Evolutionary conservation across 2,329 filamentous ascomycete species (phyloP).

Genomic region (Fusarium paranaense): DNA sequence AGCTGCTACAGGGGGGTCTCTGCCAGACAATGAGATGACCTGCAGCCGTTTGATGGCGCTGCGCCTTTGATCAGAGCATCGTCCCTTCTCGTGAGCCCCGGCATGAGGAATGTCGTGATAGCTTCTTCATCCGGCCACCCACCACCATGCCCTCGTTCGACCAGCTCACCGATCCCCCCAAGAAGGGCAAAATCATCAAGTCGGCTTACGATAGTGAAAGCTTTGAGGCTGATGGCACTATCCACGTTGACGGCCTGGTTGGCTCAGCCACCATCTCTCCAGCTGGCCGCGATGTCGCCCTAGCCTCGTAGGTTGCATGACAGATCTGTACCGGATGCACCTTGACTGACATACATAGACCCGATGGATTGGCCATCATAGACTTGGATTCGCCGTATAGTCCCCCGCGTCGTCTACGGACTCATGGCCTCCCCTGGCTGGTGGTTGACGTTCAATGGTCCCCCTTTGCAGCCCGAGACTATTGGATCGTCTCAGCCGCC

Average conservation of each 20-base stretch:
- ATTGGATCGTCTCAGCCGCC: constrained; percentile 94
- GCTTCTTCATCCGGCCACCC: constrained; percentile 37
- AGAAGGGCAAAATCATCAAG: constrained; percentile 70
- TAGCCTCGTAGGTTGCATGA: constrained; percentile 74
- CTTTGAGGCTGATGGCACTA: constrained; percentile 86
- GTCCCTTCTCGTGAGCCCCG: constrained; percentile 17
- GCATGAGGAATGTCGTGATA: constrained; percentile 42
- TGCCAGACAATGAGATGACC: constrained; percentile 32
- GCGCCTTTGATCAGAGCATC: constrained; percentile 19
- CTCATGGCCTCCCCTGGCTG: constrained; percentile 91
- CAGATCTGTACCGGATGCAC: constrained; percentile 18
- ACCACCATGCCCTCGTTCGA: constrained; percentile 63
- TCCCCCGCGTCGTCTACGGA: constrained; percentile 82
- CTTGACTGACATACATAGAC: constrained; percentile 57
- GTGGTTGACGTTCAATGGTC: constrained; percentile 98
- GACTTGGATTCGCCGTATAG: constrained; percentile 92
- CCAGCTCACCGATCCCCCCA: constrained; percentile 57
- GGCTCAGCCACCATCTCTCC: constrained; percentile 95
- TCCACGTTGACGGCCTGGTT: constrained; percentile 83
- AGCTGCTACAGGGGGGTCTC: neutral
- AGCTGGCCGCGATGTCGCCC: constrained; percentile 87
- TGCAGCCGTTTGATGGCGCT: constrained; percentile 23
- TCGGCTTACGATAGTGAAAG: constrained; percentile 87
- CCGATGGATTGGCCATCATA: constrained; percentile 89
- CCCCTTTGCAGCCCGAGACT: constrained; percentile 87